Conservation (phyloP, 225 moss, liverwort and hornwort species). For the Thuidium tamariscinum region DNA sequence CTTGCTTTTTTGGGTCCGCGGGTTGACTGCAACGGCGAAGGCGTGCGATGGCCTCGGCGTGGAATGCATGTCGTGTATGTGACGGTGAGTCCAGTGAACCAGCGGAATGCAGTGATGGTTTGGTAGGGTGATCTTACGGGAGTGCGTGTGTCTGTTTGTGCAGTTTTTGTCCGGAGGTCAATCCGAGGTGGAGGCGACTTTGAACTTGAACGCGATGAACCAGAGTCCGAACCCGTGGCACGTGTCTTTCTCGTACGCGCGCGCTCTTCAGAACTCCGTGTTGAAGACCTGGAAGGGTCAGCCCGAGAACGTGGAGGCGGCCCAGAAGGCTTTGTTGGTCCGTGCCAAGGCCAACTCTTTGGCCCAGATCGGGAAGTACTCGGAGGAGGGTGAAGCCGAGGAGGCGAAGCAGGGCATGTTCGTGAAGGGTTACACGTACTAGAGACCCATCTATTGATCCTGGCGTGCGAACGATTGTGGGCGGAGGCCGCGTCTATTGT, state of each 20-base stretch:
- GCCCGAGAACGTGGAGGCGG: constrained; percentile 33
- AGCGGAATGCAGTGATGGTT: background rate
- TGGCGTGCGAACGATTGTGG: background rate
- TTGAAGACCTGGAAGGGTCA: constrained; percentile 48
- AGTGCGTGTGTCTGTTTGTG: background rate
- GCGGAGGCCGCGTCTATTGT: background rate
- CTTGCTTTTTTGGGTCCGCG: background rate
- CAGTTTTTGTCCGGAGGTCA: constrained; percentile 48
- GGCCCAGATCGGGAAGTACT: constrained; percentile 45
- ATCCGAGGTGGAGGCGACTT: constrained; percentile 46
- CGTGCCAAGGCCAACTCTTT: constrained; percentile 40
- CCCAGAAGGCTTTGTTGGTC: constrained; percentile 28
- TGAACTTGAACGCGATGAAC: constrained; percentile 48
- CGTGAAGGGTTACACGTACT: constrained; percentile 41
- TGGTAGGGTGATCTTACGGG: background rate
- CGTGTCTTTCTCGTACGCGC: constrained; percentile 46
- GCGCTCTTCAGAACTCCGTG: constrained; percentile 39
- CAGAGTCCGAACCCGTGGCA: constrained; percentile 49
- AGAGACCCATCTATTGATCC: background rate
- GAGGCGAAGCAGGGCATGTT: constrained; percentile 51
- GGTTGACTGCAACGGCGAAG: background rate
- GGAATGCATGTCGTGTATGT: background rate
- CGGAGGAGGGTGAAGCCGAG: constrained; percentile 33
- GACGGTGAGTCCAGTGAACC: background rate
- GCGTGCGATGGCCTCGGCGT: background rate